Evolutionary conservation across 805 yeast genomes (phyloP).

Genomic region (Diddensiella santjacobensis): DNA sequence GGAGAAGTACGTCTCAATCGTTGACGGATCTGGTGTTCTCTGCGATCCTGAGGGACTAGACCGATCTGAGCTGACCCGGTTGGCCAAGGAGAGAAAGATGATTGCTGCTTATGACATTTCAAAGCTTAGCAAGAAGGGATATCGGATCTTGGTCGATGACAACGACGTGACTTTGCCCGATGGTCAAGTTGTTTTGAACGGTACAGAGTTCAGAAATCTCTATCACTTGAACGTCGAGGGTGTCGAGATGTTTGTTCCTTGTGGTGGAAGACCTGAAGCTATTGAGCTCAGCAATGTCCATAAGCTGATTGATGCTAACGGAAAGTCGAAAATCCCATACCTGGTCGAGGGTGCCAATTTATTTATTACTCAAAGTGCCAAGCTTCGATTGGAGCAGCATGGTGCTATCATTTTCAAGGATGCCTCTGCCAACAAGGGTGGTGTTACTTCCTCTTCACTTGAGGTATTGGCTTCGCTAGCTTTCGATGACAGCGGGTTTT

Average conservation of each 20-base stretch:
- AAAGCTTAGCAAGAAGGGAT: constrained; percentile 71
- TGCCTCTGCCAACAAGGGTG: constrained; percentile 97
- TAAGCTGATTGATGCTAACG: constrained; percentile 70
- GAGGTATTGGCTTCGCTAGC: constrained; percentile 94
- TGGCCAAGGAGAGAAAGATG: constrained; percentile 76
- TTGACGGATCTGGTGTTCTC: constrained; percentile 94
- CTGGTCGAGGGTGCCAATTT: constrained; percentile 97
- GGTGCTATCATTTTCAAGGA: constrained; percentile 89
- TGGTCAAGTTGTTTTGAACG: constrained; percentile 73
- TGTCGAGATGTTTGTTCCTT: constrained; percentile 88
- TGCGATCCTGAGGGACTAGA: constrained; percentile 89
- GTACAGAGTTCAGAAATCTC: constrained; percentile 83
- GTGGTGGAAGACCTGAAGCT: constrained; percentile 98
- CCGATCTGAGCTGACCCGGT: constrained; percentile 67
- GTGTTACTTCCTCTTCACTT: constrained; percentile 93
- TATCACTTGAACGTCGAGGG: constrained; percentile 75
- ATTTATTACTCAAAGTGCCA: constrained; percentile 92
- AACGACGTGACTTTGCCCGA: constrained; percentile 71
- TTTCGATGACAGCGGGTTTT: constrained; percentile 79
- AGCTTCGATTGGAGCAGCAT: constrained; percentile 76
- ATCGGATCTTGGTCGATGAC: constrained; percentile 81
- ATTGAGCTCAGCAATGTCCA: constrained; percentile 81
- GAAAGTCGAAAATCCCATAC: constrained; percentile 73
- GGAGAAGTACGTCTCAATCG: constrained; percentile 81
- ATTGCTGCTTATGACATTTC: constrained; percentile 63